Conservation (phyloP, 106 monocot species). For the Dendrobium catenatum region DNA sequence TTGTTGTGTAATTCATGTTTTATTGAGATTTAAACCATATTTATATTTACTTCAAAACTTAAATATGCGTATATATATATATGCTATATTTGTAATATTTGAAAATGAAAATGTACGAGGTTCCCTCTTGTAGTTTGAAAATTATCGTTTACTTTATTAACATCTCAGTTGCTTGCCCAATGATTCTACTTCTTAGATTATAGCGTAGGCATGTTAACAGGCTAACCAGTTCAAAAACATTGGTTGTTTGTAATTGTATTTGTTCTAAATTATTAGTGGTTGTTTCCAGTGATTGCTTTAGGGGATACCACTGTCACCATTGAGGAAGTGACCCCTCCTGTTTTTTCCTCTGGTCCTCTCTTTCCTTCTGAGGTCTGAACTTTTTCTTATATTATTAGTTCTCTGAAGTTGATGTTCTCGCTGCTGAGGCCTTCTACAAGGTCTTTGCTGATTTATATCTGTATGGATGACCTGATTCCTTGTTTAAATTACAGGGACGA, state of each 20-base stretch:
- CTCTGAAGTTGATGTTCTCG: not conserved
- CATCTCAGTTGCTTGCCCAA: not conserved
- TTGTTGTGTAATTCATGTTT: not conserved
- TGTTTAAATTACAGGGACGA: constrained; percentile 44
- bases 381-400: not conserved
- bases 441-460: not conserved
- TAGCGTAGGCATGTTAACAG: not conserved
- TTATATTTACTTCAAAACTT: not conserved
- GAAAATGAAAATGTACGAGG: not conserved
- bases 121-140: not conserved
- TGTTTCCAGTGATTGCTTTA: constrained; percentile 53
- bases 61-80: not conserved
- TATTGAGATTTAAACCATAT: not conserved
- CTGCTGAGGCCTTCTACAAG: not conserved
- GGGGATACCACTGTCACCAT: constrained; percentile 69
- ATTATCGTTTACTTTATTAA: not conserved
- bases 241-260: not conserved
- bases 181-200: not conserved
- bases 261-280: not conserved
- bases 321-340: constrained; percentile 62
- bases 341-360: constrained; percentile 56
- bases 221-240: not conserved
- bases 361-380: constrained; percentile 84
- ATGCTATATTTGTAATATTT: not conserved
- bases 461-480: not conserved